These are phyloP conservation scores for Parastagonospora nodorum DNA, from an alignment of 2,329 filamentous ascomycete species.

Conservation along the genomic window DNA sequence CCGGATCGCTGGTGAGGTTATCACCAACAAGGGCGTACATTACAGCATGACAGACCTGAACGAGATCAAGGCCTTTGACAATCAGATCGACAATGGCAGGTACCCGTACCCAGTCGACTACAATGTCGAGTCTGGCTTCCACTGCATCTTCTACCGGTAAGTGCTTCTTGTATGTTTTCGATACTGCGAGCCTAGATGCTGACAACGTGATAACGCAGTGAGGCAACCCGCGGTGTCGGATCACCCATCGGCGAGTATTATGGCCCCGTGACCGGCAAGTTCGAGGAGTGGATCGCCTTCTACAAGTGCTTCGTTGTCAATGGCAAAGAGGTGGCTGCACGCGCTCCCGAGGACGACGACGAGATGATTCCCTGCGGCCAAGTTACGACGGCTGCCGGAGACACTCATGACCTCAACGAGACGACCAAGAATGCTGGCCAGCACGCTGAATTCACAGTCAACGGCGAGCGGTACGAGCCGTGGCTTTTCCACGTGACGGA, in stretches of 20 bases:
- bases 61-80: not conserved
- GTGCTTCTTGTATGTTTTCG: not conserved
- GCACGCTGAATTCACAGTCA: too few species aligned
- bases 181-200: not conserved
- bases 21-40: not conserved
- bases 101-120: not conserved
- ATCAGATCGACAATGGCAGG: not conserved
- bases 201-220: not conserved
- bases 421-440: too few species aligned
- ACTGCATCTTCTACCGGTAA: conserved; percentile 1
- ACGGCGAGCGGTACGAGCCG: too few species aligned
- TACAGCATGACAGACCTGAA: not conserved
- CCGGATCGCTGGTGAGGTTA: not conserved
- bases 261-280: not conserved
- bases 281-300: not conserved
- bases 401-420: too few species aligned
- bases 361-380: too few species aligned
- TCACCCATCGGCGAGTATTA: not conserved
- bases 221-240: not conserved
- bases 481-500: too few species aligned
- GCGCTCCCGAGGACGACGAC: too few species aligned
- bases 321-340: too few species aligned
- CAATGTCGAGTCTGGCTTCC: not conserved
- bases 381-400: too few species aligned
- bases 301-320: not conserved